Base-by-base conservation (phyloP, 1,139 yeast genomes). In the Scheffersomyces segobiensis region DNA sequence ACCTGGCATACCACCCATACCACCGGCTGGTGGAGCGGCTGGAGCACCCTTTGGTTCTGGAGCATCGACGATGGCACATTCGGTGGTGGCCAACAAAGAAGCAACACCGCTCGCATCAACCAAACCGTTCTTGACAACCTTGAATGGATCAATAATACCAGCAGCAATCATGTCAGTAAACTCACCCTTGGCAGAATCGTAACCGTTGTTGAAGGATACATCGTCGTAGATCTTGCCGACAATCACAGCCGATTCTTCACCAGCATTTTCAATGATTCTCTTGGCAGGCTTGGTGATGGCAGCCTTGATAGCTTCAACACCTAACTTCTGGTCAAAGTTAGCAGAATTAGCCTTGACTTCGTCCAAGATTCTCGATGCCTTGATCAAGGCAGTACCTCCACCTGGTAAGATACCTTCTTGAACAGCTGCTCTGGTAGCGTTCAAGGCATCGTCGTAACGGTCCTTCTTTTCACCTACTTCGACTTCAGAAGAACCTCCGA, bases 381-480 rank as follows among this genome's bases (percentile, higher is more conserved):
- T 95, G 71, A 93, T 87, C 75, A 95, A 86, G 65, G 99, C 99
- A 67, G 98, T 95, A 83, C 99, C 99, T 78, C 99, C 99, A 83
- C 99, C 99, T 75, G 99, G 99, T 69, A 95, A 86, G 73, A 96
- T 95, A 82, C 99, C 99, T 80, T 95, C 99, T 81, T 95, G 97
- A 64, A 95, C 99, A 64, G 99, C 99, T 67, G 99, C 99, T 82
- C 99, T 93, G 59, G 99, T 96, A 60, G 99, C 99, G 76, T 96
- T 95, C 74, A 95, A 86, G 54, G 99, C 99, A 82, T 95, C 99
- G 71, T 96, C 99, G 74, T 93, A 96, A 82, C 99, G 93, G 78
- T 95, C 99, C 84, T 95, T 95, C 97, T 95, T 96, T 84, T 95
- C 99, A 74, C 98, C 97, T 67, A 95, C 99, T 83, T 95, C 99